phyloP scores from a whole-genome alignment of 306 rosid species.

The Cicer chorassanicum region DNA sequence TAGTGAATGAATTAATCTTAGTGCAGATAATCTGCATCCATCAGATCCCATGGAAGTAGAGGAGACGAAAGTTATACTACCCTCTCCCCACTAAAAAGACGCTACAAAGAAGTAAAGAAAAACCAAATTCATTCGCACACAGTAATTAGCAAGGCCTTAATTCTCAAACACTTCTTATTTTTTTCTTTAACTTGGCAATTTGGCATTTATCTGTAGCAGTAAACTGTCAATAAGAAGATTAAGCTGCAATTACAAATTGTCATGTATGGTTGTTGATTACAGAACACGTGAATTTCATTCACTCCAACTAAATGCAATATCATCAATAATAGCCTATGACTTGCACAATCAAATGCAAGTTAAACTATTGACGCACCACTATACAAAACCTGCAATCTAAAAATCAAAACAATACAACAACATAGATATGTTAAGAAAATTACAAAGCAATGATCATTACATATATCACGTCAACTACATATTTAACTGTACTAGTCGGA shows the following conservation, averaged over 20 bases:
- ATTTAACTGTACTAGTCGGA: constrained; percentile 41
- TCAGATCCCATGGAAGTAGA: neutral
- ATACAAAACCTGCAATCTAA: constrained; percentile 50
- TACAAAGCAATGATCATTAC: neutral
- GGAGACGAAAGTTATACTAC: neutral
- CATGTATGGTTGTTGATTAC: neutral
- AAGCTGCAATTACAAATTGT: neutral
- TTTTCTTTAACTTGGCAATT: neutral
- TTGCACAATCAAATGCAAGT: constrained; percentile 28
- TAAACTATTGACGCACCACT: constrained; percentile 20
- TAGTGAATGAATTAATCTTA: neutral
- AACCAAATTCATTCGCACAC: neutral
- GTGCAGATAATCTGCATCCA: neutral
- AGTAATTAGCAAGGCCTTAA: neutral
- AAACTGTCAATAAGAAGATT: neutral
- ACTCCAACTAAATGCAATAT: constrained; percentile 36
- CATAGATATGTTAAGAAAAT: constrained; percentile 29
- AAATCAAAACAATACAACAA: constrained; percentile 44
- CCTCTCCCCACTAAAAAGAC: neutral
- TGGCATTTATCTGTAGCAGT: neutral
- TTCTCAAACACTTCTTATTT: neutral
- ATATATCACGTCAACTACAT: constrained; percentile 19
- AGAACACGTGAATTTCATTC: constrained; percentile 17
- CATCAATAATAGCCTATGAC: constrained; percentile 9
- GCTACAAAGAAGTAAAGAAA: neutral